phyloP scores from a whole-genome alignment of 2,329 filamentous ascomycete genomes.

The Microascus cirrosus region DNA sequence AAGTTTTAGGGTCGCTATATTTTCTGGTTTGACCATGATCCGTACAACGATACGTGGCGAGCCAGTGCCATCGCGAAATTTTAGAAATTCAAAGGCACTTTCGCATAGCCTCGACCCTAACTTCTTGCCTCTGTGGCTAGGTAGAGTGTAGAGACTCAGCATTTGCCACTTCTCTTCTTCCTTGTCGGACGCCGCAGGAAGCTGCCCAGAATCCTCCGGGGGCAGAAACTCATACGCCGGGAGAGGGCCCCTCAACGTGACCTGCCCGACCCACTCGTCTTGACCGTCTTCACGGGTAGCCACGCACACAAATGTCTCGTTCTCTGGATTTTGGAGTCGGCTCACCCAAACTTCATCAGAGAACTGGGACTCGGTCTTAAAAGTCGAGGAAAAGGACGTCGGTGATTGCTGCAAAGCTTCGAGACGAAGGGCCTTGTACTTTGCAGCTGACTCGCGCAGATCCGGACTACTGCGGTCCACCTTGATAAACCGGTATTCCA shows the following conservation, averaged over 20 bases:
- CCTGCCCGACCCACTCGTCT: slow-evolving; percentile 6
- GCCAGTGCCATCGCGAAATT: not conserved
- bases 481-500: not conserved
- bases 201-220: slow-evolving; percentile 2
- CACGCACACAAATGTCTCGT: slow-evolving; percentile 6
- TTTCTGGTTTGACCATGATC: not conserved
- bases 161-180: slow-evolving; percentile 9
- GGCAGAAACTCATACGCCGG: not conserved
- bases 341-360: not conserved
- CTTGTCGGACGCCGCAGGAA: not conserved
- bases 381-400: not conserved
- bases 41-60: not conserved
- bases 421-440: not conserved
- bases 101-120: slow-evolving; percentile 7
- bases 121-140: slow-evolving; percentile 7
- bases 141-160: slow-evolving; percentile 8
- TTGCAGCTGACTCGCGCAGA: not conserved
- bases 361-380: not conserved
- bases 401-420: not conserved
- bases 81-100: slow-evolving; percentile 7
- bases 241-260: slow-evolving; percentile 6
- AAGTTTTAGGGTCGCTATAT: not conserved
- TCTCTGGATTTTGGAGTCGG: not conserved
- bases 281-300: not conserved
- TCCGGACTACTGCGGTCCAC: not conserved